Percentiles rank a stretch among this genome's conserved stretches.
phyloP scores from a whole-genome alignment of 306 rosid genomes.

The Gastrolobium bilobum region DNA sequence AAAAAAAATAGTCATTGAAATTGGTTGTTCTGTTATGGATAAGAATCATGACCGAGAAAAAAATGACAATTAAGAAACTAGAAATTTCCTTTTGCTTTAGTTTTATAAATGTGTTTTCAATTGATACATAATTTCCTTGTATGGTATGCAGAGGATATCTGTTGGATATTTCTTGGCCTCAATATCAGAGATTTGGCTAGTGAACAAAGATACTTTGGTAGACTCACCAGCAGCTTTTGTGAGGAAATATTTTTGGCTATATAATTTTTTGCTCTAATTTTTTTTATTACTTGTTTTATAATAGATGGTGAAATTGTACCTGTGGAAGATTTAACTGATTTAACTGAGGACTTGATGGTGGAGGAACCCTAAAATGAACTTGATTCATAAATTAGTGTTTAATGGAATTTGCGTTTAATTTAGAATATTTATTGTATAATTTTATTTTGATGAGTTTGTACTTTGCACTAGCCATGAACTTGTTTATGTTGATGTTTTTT shows the following conservation, averaged over 20 bases:
- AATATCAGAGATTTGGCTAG: slow-evolving; percentile 79
- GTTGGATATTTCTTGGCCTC: slow-evolving; percentile 82
- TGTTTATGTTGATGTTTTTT: too few species aligned
- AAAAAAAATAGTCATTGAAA: not conserved
- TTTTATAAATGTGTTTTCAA: slow-evolving; percentile 29
- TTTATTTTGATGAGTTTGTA: too few species aligned
- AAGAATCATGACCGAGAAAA: not conserved
- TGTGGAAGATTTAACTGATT: too few species aligned
- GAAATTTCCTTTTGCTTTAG: slow-evolving; percentile 38
- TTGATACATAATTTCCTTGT: slow-evolving; percentile 35
- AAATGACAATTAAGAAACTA: slow-evolving; percentile 4
- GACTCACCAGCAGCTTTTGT: slow-evolving; percentile 64
- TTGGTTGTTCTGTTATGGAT: not conserved
- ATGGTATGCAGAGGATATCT: slow-evolving; percentile 74
- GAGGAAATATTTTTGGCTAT: slow-evolving; percentile 85
- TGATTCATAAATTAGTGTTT: too few species aligned
- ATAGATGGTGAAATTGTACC: too few species aligned
- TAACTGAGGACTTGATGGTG: too few species aligned
- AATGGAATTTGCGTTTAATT: too few species aligned
- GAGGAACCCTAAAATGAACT: too few species aligned
- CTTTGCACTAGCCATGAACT: too few species aligned
- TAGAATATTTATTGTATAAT: too few species aligned
- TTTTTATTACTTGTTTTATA: too few species aligned
- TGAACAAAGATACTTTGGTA: slow-evolving; percentile 56
- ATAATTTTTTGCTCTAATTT: too few species aligned